Conservation (phyloP, 176 grass and related monocot species). For the Avena sativa region DNA sequence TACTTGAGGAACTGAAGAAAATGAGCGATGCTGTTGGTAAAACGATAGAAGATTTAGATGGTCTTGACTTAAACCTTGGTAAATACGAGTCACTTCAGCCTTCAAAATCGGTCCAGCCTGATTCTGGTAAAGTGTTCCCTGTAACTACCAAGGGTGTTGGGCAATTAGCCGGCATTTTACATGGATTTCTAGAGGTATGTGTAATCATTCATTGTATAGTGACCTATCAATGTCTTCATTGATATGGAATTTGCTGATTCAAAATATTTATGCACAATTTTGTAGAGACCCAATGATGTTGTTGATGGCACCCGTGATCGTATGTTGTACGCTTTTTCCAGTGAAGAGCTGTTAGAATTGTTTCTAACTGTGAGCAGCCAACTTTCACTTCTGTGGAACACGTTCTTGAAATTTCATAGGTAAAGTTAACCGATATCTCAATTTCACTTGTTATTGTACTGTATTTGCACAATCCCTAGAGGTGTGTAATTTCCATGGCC, state of each 20-base stretch:
- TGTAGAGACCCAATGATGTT: conserved; percentile 66
- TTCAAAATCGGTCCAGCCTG: conserved; percentile 45
- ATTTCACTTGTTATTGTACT: conserved; percentile 31
- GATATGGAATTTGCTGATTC: conserved; percentile 34
- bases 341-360: conserved; percentile 80
- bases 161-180: conserved; percentile 81
- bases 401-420: conserved; percentile 98
- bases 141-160: conserved; percentile 79
- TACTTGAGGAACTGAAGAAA: conserved; percentile 85
- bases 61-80: conserved; percentile 71
- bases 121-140: conserved; percentile 59
- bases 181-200: conserved; percentile 90
- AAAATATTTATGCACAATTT: conserved; percentile 41
- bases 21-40: conserved; percentile 78
- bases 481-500: not conserved
- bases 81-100: conserved; percentile 76
- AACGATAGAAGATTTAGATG: conserved; percentile 75
- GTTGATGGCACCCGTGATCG: conserved; percentile 71
- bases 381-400: conserved; percentile 94
- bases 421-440: conserved; percentile 38
- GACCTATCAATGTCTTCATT: not conserved
- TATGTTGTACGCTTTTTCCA: conserved; percentile 77
- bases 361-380: conserved; percentile 84
- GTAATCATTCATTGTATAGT: conserved; percentile 24
- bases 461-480: not conserved